Evolutionary conservation across 2,329 filamentous ascomycete genomes (phyloP), one percentile per base, ranked within the genome.

Genomic region (Gliomastix tumulicola): DNA sequence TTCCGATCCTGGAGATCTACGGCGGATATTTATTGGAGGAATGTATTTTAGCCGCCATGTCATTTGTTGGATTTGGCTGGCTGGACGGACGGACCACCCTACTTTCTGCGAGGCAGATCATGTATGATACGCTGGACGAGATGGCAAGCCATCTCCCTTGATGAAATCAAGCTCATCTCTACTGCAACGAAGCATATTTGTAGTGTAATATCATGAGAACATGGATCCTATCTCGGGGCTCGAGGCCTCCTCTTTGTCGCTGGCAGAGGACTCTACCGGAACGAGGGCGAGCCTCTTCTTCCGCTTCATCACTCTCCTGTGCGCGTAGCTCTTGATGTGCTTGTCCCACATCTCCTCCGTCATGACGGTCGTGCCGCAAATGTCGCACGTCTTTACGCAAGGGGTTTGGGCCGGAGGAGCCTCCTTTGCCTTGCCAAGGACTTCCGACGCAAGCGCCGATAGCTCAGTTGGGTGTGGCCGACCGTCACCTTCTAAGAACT

Each of bases 331-430:
- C 41, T 56, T 60, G 9, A 65, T 40, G 36, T 67, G 63, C 39
- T 58, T 53, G 27, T 54, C 42, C 63, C 62, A 68, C 3, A 57
- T 58, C 41, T 71, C 63, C 43, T 80, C 74, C 4, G 72, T 76
- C 36, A 80, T 54, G 5, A 71, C 59, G 17, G 77, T 76, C 39
- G 74, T 73, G 47, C 87, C 63, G 52, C 92, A 98, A 1, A 79
- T 46, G 4, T 87, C 79, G 50, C 92, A 98, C 15, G 70, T 74
- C 46, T 72, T 73, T 43, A 79, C 76, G 21, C 56, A 59, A 1
- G 72, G 69, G 4, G 63, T 66, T 10, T 83, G 65, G 40, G 78
- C 53, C 1, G 51, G 67, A n/a, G 75, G 66, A 13, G 18, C 15
- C 9, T 13, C 30, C 9, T 21, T 27, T 15, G 34, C 34, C 17